Percentiles rank a stretch among this genome's conserved stretches.
These are phyloP conservation scores for Aspergillus steynii DNA, from an alignment of 495 filamentous ascomycete species.

Conservation along the genomic window DNA sequence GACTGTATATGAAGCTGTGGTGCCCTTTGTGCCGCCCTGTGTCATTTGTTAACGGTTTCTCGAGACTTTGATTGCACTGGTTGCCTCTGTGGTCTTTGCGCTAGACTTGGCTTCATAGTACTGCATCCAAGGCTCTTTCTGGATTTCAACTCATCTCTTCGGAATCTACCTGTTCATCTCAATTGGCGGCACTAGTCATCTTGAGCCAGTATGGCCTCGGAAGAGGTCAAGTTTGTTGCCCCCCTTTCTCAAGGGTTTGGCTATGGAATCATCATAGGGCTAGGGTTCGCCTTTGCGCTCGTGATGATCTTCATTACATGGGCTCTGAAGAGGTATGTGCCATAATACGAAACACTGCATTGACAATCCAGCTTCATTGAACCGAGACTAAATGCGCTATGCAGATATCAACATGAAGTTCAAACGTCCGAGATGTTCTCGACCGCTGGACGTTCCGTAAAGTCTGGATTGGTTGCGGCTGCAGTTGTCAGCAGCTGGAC, in stretches of 20 bases:
- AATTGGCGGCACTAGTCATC: not conserved
- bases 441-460: conserved; percentile 91
- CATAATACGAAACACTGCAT: conserved; percentile 3
- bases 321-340: conserved; percentile 62
- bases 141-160: not conserved
- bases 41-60: not conserved
- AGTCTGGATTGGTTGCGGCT: conserved; percentile 88
- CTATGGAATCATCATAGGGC: conserved; percentile 80
- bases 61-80: not conserved
- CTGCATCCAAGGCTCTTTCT: not conserved
- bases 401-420: conserved; percentile 84
- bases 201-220: conserved; percentile 12
- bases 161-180: not conserved
- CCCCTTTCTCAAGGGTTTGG: conserved; percentile 71
- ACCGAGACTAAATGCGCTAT: not conserved
- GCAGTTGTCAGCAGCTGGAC: conserved; percentile 98
- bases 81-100: not conserved
- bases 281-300: conserved; percentile 75
- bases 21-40: not conserved
- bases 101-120: not conserved
- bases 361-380: not conserved
- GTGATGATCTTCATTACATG: conserved; percentile 82
- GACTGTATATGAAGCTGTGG: conserved; percentile 9
- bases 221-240: conserved; percentile 37
- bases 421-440: conserved; percentile 98